These are phyloP conservation scores for Ceratocystis harringtonii DNA, from an alignment of 2,329 filamentous ascomycete genomes.

Conservation along the genomic window DNA sequence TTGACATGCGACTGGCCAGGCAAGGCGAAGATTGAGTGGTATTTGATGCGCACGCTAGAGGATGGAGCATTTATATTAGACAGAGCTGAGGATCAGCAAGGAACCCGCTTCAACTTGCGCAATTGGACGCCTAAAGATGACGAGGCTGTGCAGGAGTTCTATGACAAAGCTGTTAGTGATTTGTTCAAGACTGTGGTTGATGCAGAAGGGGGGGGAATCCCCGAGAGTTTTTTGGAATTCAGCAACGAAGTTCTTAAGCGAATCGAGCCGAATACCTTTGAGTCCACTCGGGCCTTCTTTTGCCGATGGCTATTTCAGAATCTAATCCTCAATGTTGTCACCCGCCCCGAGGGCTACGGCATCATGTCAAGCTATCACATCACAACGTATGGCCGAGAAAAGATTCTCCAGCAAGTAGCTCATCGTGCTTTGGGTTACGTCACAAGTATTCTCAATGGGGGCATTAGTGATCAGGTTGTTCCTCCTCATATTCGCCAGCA, in stretches of 20 bases:
- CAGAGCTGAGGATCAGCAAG: conserved; percentile 63
- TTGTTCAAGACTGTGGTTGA: conserved; percentile 80
- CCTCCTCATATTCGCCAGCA: conserved; percentile 49
- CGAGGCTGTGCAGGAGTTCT: conserved; percentile 75
- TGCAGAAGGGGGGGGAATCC: conserved; percentile 69
- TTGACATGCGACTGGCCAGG: conserved; percentile 80
- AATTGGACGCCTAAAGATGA: conserved; percentile 65
- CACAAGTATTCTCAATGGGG: conserved; percentile 47
- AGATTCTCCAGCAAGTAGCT: conserved; percentile 63
- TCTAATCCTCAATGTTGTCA: conserved; percentile 69
- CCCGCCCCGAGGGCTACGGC: conserved; percentile 69
- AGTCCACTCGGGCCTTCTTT: conserved; percentile 66
- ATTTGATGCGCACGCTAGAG: conserved; percentile 86
- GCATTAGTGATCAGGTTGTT: conserved; percentile 41
- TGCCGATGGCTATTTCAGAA: conserved; percentile 85
- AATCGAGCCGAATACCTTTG: conserved; percentile 55
- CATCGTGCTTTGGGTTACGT: conserved; percentile 66
- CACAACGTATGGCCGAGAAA: conserved; percentile 76
- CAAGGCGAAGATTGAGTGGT: conserved; percentile 79
- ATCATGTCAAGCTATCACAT: conserved; percentile 85
- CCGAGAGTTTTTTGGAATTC: conserved; percentile 69
- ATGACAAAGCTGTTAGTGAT: conserved; percentile 62
- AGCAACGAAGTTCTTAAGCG: conserved; percentile 71
- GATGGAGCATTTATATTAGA: conserved; percentile 85
- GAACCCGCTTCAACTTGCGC: conserved; percentile 54